Conservation (phyloP, 768 basidiomycete genomes). For the Lentinula raphanica region DNA sequence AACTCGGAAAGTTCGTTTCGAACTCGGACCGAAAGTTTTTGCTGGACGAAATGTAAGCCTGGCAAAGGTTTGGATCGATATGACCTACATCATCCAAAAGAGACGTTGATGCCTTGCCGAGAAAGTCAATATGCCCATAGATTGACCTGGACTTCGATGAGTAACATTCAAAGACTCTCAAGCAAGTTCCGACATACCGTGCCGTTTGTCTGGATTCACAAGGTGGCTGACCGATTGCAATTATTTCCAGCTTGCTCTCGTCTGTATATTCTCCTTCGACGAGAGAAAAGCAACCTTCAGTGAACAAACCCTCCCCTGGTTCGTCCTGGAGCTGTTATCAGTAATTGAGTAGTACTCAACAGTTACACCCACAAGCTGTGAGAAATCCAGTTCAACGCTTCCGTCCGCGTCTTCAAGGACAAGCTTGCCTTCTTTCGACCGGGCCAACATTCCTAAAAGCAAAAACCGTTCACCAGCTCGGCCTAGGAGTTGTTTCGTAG, state of each 20-base stretch:
- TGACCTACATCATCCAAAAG: constrained; percentile 79
- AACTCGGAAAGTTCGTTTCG: constrained; percentile 68
- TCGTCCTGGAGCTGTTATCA: constrained; percentile 48
- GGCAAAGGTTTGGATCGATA: not conserved
- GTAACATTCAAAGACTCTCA: not conserved
- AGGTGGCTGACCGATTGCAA: constrained; percentile 96
- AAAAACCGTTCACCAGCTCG: constrained; percentile 86
- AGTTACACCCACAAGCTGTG: constrained; percentile 60
- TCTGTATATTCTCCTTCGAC: constrained; percentile 96
- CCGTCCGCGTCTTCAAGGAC: constrained; percentile 95
- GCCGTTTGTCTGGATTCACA: constrained; percentile 86
- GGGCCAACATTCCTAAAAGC: constrained; percentile 86
- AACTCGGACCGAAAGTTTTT: constrained; percentile 56
- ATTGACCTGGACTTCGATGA: constrained; percentile 56
- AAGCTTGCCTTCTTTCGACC: constrained; percentile 85
- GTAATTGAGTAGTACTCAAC: not conserved
- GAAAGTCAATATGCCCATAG: constrained; percentile 94
- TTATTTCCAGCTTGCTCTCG: constrained; percentile 80
- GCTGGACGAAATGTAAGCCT: constrained; percentile 30
- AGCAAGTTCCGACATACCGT: constrained; percentile 41
- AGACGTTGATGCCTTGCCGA: constrained; percentile 91
- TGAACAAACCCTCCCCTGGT: constrained; percentile 93
- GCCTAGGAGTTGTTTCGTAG: constrained; percentile 93
- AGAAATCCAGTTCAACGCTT: constrained; percentile 81
- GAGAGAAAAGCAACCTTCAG: constrained; percentile 92